Percentiles rank a stretch among this genome's conserved stretches.
Evolutionary conservation across 2,329 filamentous ascomycete genomes (phyloP).

Genomic region (Dryadomyces quercus-mongolicae): DNA sequence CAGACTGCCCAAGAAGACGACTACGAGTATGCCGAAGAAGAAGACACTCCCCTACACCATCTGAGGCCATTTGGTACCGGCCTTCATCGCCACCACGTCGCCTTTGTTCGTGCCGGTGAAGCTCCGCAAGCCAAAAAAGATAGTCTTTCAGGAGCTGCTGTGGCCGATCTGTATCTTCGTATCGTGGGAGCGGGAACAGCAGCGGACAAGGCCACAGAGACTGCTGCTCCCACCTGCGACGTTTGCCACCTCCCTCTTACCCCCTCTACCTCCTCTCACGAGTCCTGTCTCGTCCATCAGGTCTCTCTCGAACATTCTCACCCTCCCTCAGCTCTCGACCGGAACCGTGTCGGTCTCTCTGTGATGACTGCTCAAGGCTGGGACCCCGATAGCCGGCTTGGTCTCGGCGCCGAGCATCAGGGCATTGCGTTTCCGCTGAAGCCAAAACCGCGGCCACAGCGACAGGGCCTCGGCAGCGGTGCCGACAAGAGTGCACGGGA

Average conservation of each 20-base stretch:
- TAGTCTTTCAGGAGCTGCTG: slow-evolving; percentile 16
- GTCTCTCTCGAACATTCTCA: slow-evolving; percentile 56
- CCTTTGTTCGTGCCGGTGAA: slow-evolving; percentile 42
- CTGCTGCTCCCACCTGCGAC: neutral
- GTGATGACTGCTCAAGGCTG: slow-evolving; percentile 58
- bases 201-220: slow-evolving; percentile 2
- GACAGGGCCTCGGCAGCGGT: slow-evolving; percentile 47
- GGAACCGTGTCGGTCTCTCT: slow-evolving; percentile 55
- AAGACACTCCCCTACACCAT: slow-evolving; percentile 40
- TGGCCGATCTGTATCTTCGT: slow-evolving; percentile 52
- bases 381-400: slow-evolving; percentile 60
- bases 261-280: slow-evolving; percentile 26
- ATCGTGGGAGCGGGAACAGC: slow-evolving; percentile 35
- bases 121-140: slow-evolving; percentile 8
- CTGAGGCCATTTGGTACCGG: slow-evolving; percentile 44
- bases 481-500: neutral
- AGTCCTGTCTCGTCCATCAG: slow-evolving; percentile 58
- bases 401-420: slow-evolving; percentile 58
- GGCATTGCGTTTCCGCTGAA: slow-evolving; percentile 71
- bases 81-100: slow-evolving; percentile 38
- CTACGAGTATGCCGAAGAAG: slow-evolving; percentile 6
- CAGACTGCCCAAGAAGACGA: neutral
- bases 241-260: slow-evolving; percentile 3
- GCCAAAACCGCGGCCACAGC: slow-evolving; percentile 58
- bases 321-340: slow-evolving; percentile 59